These are phyloP conservation scores for Austroboletus olivaceoglutinosus DNA, from an alignment of 1,284 basidiomycete genomes.

Conservation along the genomic window DNA sequence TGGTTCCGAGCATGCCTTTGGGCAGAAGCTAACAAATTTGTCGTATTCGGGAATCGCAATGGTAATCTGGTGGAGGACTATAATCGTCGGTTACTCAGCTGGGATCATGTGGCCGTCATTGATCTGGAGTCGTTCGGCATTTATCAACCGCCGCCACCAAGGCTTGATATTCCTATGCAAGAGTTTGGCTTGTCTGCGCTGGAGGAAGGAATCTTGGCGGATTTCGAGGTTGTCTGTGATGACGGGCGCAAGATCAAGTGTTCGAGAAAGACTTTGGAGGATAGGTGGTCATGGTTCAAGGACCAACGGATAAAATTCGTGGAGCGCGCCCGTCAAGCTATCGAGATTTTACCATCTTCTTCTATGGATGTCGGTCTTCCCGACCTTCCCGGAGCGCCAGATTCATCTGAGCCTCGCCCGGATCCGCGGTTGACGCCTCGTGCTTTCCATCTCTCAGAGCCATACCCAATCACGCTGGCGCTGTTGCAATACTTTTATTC, in stretches of 20 bases:
- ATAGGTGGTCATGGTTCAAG: conserved; percentile 93
- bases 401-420: conserved; percentile 46
- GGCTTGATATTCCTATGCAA: conserved; percentile 69
- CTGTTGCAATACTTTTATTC: conserved; percentile 94
- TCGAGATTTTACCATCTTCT: conserved; percentile 57
- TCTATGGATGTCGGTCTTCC: conserved; percentile 59
- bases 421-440: conserved; percentile 81
- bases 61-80: conserved; percentile 90
- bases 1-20: conserved; percentile 89
- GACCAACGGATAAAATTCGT: conserved; percentile 63
- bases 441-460: conserved; percentile 79
- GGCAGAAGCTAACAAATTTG: conserved; percentile 75
- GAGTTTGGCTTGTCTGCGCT: conserved; percentile 76
- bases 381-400: conserved; percentile 49
- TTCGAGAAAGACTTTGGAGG: conserved; percentile 78
- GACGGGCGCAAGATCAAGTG: conserved; percentile 84
- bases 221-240: conserved; percentile 90
- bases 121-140: conserved; percentile 93
- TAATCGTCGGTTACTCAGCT: conserved; percentile 84
- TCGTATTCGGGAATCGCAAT: conserved; percentile 86
- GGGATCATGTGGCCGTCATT: conserved; percentile 87
- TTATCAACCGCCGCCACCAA: conserved; percentile 79
- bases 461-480: conserved; percentile 85
- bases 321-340: conserved; percentile 50
- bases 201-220: conserved; percentile 72